Conservation (phyloP, 108 stramenopile genomes). For the Hondaea fermentalgiana region DNA sequence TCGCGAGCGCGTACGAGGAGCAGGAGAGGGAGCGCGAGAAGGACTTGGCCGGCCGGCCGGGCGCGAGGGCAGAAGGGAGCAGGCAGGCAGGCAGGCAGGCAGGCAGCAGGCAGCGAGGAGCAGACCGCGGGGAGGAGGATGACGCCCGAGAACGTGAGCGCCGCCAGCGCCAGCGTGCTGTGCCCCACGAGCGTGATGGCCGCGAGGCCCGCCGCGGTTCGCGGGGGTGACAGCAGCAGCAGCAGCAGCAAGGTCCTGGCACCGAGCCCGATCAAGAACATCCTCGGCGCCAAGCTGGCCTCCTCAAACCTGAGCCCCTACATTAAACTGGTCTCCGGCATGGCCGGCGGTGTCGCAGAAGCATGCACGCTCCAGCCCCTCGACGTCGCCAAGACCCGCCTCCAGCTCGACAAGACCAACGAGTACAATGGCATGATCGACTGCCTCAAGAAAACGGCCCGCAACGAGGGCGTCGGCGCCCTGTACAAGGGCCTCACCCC, state of each 20-base stretch:
- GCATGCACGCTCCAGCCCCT: slow-evolving; percentile 24
- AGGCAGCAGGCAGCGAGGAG: too few species aligned
- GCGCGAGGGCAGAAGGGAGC: too few species aligned
- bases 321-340: slow-evolving; percentile 21
- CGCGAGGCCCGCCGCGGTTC: not conserved
- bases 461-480: slow-evolving; percentile 80
- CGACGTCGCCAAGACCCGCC: slow-evolving; percentile 24
- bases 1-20: too few species aligned
- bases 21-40: too few species aligned
- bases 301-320: slow-evolving; percentile 10
- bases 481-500: slow-evolving; percentile 95
- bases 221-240: not conserved
- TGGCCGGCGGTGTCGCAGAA: slow-evolving; percentile 19
- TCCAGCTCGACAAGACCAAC: slow-evolving; percentile 20
- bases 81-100: too few species aligned
- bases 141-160: not conserved
- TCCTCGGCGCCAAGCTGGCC: not conserved
- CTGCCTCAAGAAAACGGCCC: slow-evolving; percentile 50
- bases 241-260: not conserved
- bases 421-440: slow-evolving; percentile 24
- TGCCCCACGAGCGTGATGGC: not conserved
- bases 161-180: not conserved
- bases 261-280: not conserved
- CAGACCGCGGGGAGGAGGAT: not conserved
- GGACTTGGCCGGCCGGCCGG: too few species aligned